Evolutionary conservation across 73 alveolate genomes (phyloP).

Genomic region (Tetrahymena malaccensis): DNA sequence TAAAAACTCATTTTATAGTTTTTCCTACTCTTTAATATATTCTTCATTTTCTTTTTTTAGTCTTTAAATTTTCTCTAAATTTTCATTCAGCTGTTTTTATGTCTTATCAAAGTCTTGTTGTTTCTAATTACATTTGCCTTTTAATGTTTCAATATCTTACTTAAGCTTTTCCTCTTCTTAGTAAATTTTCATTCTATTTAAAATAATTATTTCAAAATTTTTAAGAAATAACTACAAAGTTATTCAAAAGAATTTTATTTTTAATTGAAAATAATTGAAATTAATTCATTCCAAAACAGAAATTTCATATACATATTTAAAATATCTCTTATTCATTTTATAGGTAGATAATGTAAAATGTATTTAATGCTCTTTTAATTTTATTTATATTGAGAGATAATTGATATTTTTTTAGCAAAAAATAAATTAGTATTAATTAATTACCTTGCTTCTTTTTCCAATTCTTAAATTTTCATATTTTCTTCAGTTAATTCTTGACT

Average conservation of each 20-base stretch:
- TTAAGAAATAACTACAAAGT: not conserved
- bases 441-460: conserved; percentile 42
- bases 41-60: conserved; percentile 40
- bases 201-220: conserved; percentile 4
- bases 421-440: conserved; percentile 16
- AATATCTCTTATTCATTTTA: too few relatives aligned
- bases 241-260: conserved; percentile 35
- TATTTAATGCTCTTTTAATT: too few relatives aligned
- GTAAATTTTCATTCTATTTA: conserved; percentile 12
- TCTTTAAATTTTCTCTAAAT: conserved; percentile 8
- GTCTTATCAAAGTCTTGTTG: conserved; percentile 35
- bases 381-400: not conserved
- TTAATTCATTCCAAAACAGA: too few relatives aligned
- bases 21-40: conserved; percentile 44
- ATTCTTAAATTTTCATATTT: conserved; percentile 34
- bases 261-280: conserved; percentile 29
- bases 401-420: not conserved
- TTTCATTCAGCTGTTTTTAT: conserved; percentile 16
- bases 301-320: too few relatives aligned
- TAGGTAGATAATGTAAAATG: too few relatives aligned
- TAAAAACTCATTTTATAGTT: conserved; percentile 42
- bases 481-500: conserved; percentile 62
- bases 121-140: conserved; percentile 37
- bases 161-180: conserved; percentile 47
- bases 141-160: conserved; percentile 46